Evolutionary conservation across 495 filamentous ascomycete genomes (phyloP), one percentile per base, ranked within the genome.

Genomic region (Letharia lupina): DNA sequence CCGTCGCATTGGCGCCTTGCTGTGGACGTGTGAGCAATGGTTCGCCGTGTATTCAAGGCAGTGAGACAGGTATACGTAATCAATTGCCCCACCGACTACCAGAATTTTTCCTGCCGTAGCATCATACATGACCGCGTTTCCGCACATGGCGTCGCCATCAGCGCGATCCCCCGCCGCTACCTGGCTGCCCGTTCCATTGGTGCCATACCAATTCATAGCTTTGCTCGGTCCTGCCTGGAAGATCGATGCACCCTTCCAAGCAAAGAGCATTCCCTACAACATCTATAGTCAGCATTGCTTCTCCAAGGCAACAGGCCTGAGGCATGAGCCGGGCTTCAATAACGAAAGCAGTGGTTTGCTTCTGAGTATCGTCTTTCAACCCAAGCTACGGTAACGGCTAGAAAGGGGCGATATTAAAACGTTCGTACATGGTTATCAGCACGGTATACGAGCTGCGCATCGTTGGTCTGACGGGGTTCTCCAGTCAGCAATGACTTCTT

Each of bases 171-270:
- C 81, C 9, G 80, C 83, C 3, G 41, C 33, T 5, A 62, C 68
- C 23, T 71, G 65, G n/a, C 67, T 75, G 1, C 84, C 84, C 12
- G 64, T 66, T 18, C 74, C 79, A 12, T 65, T 65, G 15, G 78
- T 79, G 16, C 69, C 70, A 70, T 81, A 86, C 85, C 85, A 88
- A 71, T 86, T 81, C 83, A 86, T 86, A 2, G 70, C 65, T 59
- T 70, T 75, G 64, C 76, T 80, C 9, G 84, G 84, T 8, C 84
- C 84, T 9, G 83, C 83, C 71, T 86, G 83, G 75, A 86, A 83
- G 28, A 85, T 79, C 37, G 69, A 77, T 13, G 73, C 77, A 50
- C 77, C 74, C 67, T 82, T 86, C 81, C 84, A 87, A 13, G 71
- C 82, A 70, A 86, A 87, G n/a, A 87, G 75, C 84, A 84, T 86